Evolutionary conservation across 2,329 filamentous ascomycete species (phyloP).

Genomic region (Pseudogymnoascus sp.): DNA sequence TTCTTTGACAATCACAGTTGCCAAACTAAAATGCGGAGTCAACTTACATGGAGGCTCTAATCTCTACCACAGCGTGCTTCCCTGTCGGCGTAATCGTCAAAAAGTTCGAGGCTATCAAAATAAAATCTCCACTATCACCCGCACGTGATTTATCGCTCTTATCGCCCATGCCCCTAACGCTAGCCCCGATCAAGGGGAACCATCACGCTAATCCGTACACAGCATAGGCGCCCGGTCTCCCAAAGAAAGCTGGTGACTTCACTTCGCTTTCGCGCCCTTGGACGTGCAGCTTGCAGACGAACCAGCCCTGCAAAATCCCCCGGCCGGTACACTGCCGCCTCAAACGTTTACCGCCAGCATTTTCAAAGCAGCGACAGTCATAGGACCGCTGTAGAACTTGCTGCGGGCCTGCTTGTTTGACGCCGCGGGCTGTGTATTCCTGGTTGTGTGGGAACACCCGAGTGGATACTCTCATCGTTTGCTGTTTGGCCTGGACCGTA

Average conservation of each 20-base stretch:
- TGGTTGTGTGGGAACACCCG: conserved; percentile 3
- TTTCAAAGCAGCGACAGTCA: neutral
- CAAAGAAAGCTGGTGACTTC: conserved; percentile 4
- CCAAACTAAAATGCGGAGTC: neutral
- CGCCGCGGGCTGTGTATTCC: neutral
- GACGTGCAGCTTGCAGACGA: neutral
- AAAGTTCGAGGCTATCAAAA: conserved; percentile 10
- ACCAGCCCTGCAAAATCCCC: neutral
- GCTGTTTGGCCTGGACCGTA: neutral
- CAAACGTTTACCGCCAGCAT: conserved; percentile 3
- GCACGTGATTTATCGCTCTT: conserved; percentile 9
- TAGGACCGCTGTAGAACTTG: neutral
- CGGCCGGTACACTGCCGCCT: neutral
- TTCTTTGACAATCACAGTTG: neutral
- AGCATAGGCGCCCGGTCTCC: neutral
- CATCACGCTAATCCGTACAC: neutral
- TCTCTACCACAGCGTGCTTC: conserved; percentile 3
- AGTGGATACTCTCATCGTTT: conserved; percentile 8
- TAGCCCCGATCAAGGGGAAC: neutral
- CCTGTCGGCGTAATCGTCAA: neutral
- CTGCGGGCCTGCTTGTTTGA: conserved; percentile 4
- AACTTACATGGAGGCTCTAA: conserved; percentile 13
- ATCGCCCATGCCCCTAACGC: conserved; percentile 1
- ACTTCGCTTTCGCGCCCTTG: neutral
- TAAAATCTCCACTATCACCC: conserved; percentile 7